Percentiles rank a stretch among this genome's conserved stretches.
These are phyloP conservation scores for Beauveria sp. DNA, from an alignment of 2,329 filamentous ascomycete species.

Conservation along the genomic window DNA sequence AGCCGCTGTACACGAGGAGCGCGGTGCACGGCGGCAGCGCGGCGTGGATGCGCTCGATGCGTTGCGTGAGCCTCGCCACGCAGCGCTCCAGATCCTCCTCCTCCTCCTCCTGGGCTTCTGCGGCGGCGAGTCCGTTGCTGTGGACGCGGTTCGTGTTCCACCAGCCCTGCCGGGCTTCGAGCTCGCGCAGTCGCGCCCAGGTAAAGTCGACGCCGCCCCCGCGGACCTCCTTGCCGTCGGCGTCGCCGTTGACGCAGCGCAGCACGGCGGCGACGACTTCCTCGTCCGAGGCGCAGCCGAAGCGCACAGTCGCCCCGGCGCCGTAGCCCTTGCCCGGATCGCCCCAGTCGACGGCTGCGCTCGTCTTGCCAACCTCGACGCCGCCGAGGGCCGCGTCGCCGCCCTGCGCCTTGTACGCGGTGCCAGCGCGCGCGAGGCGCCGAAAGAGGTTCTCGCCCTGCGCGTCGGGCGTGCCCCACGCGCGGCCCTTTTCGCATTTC, in stretches of 20 bases:
- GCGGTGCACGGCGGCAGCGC: constrained; percentile 57
- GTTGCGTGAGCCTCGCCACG: constrained; percentile 37
- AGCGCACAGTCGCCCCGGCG: constrained; percentile 46
- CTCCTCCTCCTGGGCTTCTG: constrained; percentile 17
- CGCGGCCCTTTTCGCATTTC: constrained; percentile 87
- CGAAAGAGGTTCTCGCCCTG: constrained; percentile 85
- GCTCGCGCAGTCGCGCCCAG: constrained; percentile 57
- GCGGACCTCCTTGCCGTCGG: constrained; percentile 48
- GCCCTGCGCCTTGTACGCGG: constrained; percentile 53
- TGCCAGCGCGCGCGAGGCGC: constrained; percentile 60
- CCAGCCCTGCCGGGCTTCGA: constrained; percentile 59
- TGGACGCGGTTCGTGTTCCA: constrained; percentile 51
- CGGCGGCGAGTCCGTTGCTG: constrained; percentile 26
- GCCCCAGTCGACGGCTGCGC: constrained; percentile 84
- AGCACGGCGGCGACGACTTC: constrained; percentile 48
- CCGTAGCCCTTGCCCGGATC: constrained; percentile 57
- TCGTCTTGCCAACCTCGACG: constrained; percentile 50
- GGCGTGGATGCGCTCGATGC: constrained; percentile 48
- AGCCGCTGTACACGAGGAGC: constrained; percentile 58
- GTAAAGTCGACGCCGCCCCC: constrained; percentile 58
- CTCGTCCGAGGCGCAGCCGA: constrained; percentile 52
- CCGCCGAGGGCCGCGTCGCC: constrained; percentile 50
- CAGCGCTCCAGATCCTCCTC: constrained; percentile 34
- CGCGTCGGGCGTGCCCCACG: constrained; percentile 74
- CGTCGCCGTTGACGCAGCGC: constrained; percentile 52